Evolutionary conservation across 1,139 yeast genomes (phyloP), one percentile per base, ranked within the genome.

Genomic region (Williopsis jadinii): DNA sequence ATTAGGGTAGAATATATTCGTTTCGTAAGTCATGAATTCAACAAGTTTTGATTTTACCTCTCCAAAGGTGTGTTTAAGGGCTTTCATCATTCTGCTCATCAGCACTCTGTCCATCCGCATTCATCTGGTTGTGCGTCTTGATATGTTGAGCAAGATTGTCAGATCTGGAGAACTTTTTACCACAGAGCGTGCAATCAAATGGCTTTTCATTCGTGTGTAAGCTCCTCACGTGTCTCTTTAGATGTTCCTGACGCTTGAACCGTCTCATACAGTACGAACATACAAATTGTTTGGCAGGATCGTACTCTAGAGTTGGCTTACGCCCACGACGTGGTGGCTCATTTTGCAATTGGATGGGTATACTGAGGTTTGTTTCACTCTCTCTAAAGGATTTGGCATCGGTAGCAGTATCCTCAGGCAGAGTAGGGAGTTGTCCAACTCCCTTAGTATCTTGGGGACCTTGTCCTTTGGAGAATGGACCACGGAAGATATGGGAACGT

Each of bases 81-180:
- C 24, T 19, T 19, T 19, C 24, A 19, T 19, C 24, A 19, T 19
- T 19, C 6, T 19, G 24, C 24, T 19, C 24, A 19, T 19, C 24
- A 19, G 24, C 24, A n/a, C n/a, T 19, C 6, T 19, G 24, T 6
- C 6, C 24, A 19, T 19, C 24, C 4, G 24, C 24, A 6, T 19
- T 19, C 24, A 19, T 19, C 24, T 19, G 24, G 24, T 19, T 19
- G 54, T 84, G 95, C 3, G 84, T 80, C 53, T 80, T 78, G 49
- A 83, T 72, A 62, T 84, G 95, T 63, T 84, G 92, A 36, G 80
- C 75, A 52, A 84, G 66, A 54, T 84, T 84, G 59, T 84, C 95
- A 13, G 84, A 73, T 48, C 95, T 70, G 48, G 88, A 80, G 54
- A 84, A 84, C 56, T 79, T 77, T 63, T 82, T 84, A 40, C 75